phyloP scores from a whole-genome alignment of 176 grass and related monocot species.

The Triticum monococcum region DNA sequence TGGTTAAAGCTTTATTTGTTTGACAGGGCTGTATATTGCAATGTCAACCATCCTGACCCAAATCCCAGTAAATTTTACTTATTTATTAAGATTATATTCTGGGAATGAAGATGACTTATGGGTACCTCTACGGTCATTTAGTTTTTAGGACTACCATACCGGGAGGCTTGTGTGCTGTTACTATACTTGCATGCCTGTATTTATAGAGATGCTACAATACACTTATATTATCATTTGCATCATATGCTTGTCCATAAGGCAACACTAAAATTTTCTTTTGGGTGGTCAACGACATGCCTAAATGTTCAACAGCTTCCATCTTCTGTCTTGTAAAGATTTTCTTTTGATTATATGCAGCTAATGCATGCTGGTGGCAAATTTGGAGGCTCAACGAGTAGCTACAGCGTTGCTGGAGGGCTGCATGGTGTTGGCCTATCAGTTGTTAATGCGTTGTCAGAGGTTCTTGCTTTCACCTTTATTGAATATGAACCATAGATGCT shows the following conservation, averaged over 20 bases:
- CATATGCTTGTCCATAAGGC: background rate
- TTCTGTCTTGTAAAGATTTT: constrained; percentile 31
- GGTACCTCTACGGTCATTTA: constrained; percentile 6
- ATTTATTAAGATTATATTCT: constrained; percentile 8
- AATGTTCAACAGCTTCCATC: constrained; percentile 2
- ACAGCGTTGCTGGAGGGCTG: constrained; percentile 90
- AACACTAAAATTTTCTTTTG: background rate
- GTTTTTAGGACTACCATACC: background rate
- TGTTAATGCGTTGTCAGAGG: constrained; percentile 99
- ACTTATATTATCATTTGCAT: background rate
- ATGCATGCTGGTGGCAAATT: constrained; percentile 98
- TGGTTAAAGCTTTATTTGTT: constrained; percentile 11
- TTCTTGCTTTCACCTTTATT: constrained; percentile 42
- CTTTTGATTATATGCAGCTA: constrained; percentile 49
- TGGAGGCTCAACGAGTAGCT: constrained; percentile 92
- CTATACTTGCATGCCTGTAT: background rate
- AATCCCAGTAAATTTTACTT: background rate
- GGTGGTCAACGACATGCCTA: background rate
- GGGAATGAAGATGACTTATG: background rate
- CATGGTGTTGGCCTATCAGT: constrained; percentile 97
- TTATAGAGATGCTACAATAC: background rate
- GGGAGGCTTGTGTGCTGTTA: background rate
- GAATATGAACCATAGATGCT: background rate
- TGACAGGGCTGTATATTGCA: background rate
- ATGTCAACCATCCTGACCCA: background rate